Evolutionary conservation across 257 asterid genomes (phyloP).

Genomic region (Solanum lycopersicoides): DNA sequence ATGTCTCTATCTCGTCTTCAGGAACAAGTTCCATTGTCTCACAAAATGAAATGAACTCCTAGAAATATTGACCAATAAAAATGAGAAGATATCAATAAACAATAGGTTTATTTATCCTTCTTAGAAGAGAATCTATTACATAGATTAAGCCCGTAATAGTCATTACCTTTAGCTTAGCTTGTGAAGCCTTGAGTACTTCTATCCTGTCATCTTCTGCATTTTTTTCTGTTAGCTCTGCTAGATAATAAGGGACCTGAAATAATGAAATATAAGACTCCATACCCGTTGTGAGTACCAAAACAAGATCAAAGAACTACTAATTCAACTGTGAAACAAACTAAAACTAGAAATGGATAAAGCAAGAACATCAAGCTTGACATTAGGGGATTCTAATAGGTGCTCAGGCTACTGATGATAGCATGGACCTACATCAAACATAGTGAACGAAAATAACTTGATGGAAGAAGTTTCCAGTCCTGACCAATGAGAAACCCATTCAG

Average conservation of each 20-base stretch:
- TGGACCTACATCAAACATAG: background rate
- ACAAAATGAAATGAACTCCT: constrained; percentile 86
- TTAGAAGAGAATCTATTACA: background rate
- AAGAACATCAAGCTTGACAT: background rate
- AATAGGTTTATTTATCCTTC: background rate
- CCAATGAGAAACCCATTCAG: background rate
- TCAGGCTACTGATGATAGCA: background rate
- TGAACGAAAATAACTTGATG: background rate
- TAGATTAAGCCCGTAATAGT: background rate
- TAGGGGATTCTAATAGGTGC: background rate
- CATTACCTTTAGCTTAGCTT: constrained; percentile 68
- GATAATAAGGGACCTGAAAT: constrained; percentile 74
- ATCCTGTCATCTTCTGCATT: constrained; percentile 58
- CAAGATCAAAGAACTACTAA: background rate
- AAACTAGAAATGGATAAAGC: background rate
- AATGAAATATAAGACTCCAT: background rate
- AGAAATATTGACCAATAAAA: background rate
- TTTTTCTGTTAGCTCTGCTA: constrained; percentile 76
- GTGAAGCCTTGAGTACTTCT: constrained; percentile 57
- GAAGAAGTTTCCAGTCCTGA: background rate
- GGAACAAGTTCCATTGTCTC: constrained; percentile 95
- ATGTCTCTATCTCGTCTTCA: constrained; percentile 54
- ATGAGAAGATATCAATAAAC: background rate
- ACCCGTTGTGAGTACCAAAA: background rate
- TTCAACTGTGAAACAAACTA: background rate